These are phyloP conservation scores for Fusarium sp. DNA, from an alignment of 2,329 filamentous ascomycete genomes.

Conservation along the genomic window DNA sequence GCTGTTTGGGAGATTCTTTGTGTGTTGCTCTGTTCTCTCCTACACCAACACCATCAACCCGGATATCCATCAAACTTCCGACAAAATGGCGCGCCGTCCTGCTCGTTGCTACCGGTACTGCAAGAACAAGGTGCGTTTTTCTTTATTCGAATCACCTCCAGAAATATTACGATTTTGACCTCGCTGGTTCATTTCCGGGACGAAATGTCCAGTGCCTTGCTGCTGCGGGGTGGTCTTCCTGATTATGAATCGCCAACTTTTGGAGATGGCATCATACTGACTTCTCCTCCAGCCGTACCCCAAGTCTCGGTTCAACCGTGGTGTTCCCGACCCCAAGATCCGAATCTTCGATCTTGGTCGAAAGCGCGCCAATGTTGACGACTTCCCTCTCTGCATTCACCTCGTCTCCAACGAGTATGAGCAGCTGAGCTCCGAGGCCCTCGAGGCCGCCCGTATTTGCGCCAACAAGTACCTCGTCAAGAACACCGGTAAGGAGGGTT, in stretches of 20 bases:
- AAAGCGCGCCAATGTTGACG: constrained; percentile 98
- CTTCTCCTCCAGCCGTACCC: constrained; percentile 78
- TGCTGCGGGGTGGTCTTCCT: neutral
- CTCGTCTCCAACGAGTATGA: constrained; percentile 99
- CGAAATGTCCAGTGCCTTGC: constrained; percentile 9
- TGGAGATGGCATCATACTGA: constrained; percentile 22
- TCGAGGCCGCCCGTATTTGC: constrained; percentile 99
- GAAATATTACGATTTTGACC: constrained; percentile 17
- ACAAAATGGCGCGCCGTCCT: constrained; percentile 99
- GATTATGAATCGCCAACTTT: constrained; percentile 1
- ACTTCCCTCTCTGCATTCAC: constrained; percentile 99
- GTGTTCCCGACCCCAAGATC: constrained; percentile 87
- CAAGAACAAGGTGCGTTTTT: constrained; percentile 96
- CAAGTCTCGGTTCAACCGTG: constrained; percentile 99
- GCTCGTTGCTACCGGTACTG: constrained; percentile 99
- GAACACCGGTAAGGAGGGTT: constrained; percentile 74
- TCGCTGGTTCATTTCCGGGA: constrained; percentile 7
- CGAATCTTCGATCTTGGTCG: constrained; percentile 99
- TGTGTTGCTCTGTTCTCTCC: constrained; percentile 32
- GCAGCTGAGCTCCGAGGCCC: constrained; percentile 98
- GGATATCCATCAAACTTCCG: constrained; percentile 61
- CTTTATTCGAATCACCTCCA: constrained; percentile 12
- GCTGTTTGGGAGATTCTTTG: neutral
- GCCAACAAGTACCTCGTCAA: constrained; percentile 97
- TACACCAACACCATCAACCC: constrained; percentile 46